Conservation (phyloP, 2,329 filamentous ascomycete genomes). For the Torrubiella hemipterigena region DNA sequence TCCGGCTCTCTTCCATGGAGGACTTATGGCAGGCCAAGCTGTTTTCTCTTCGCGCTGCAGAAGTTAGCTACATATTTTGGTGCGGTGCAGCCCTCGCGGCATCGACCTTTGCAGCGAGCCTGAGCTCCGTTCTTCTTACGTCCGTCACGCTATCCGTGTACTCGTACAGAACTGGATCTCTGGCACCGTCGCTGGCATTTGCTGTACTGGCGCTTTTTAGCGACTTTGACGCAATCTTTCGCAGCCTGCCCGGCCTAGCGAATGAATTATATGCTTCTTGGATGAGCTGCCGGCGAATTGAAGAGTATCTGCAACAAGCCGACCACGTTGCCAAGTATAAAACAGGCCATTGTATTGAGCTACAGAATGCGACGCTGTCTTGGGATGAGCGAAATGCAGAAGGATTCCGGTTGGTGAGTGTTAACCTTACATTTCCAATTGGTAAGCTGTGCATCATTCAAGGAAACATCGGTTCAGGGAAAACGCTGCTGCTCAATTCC, state of each 20-base stretch:
- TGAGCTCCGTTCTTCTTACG: constrained; percentile 5
- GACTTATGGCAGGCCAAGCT: constrained; percentile 3
- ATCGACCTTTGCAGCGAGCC: constrained; percentile 2
- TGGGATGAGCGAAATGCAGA: constrained; percentile 9
- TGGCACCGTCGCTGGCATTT: constrained; percentile 6
- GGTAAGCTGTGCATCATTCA: constrained; percentile 55
- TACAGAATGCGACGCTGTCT: constrained; percentile 5
- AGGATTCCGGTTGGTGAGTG: constrained; percentile 44
- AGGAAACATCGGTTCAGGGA: constrained; percentile 58
- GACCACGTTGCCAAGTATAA: neutral
- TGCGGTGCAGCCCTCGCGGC: constrained; percentile 4
- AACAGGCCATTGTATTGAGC: neutral
- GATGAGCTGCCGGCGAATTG: constrained; percentile 5
- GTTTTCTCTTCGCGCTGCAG: neutral
- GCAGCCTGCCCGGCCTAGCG: constrained; percentile 1
- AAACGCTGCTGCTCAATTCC: constrained; percentile 54
- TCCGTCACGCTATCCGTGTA: constrained; percentile 5
- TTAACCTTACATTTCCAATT: constrained; percentile 49
- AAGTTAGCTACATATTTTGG: constrained; percentile 5
- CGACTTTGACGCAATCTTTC: constrained; percentile 4
- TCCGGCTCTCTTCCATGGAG: constrained; percentile 7
- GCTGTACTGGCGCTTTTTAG: constrained; percentile 5
- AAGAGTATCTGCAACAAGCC: constrained; percentile 2
- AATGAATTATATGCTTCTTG: constrained; percentile 3
- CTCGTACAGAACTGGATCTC: constrained; percentile 2